These are phyloP conservation scores for Moringa oleifera DNA, from an alignment of 345 rosid genomes.

Conservation along the genomic window DNA sequence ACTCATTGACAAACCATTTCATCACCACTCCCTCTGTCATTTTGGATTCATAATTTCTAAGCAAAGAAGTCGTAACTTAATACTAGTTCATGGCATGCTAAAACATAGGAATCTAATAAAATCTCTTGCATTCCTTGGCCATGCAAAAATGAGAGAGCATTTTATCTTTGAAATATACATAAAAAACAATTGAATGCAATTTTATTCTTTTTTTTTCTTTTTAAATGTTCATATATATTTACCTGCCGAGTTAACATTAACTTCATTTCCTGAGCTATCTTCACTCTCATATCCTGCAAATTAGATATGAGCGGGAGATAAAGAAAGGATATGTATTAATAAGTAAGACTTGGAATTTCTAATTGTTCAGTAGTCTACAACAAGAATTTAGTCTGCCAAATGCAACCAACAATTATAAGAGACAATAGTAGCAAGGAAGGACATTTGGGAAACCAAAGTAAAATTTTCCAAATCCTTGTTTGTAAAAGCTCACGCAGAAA, in stretches of 20 bases:
- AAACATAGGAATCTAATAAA: background rate
- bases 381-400: too few relatives aligned
- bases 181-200: background rate
- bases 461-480: too few relatives aligned
- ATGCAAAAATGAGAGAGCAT: background rate
- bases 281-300: conserved; percentile 49
- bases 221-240: background rate
- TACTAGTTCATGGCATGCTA: too few relatives aligned
- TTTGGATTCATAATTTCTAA: too few relatives aligned
- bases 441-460: too few relatives aligned
- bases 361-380: too few relatives aligned
- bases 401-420: too few relatives aligned
- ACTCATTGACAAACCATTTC: background rate
- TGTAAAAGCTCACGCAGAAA: too few relatives aligned
- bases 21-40: background rate
- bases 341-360: too few relatives aligned
- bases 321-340: too few relatives aligned
- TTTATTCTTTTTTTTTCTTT: too few relatives aligned
- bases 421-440: too few relatives aligned
- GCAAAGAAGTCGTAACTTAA: background rate
- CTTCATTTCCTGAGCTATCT: conserved; percentile 50
- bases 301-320: background rate
- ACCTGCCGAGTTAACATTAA: conserved; percentile 40
- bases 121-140: background rate
- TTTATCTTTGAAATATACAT: background rate